These are phyloP conservation scores for Astragalus glycyphyllos DNA, from an alignment of 306 rosid species.

Conservation along the genomic window DNA sequence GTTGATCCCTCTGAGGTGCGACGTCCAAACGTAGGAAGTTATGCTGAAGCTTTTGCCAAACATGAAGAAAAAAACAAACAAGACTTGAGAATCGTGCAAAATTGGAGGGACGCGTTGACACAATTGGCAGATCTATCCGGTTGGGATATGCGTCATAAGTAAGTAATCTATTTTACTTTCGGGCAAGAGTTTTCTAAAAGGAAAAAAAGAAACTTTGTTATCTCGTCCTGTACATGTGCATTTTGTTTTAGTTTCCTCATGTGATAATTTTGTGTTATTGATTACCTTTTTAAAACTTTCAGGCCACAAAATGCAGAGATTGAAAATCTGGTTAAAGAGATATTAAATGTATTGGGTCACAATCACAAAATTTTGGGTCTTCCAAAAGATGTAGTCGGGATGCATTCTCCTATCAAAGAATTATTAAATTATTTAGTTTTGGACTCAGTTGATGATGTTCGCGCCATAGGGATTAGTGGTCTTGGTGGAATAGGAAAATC, in stretches of 20 bases:
- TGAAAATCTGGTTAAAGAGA: slow-evolving; percentile 15
- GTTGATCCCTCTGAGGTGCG: slow-evolving; percentile 2
- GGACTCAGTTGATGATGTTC: slow-evolving; percentile 18
- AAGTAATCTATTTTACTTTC: not conserved
- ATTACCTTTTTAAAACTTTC: not conserved
- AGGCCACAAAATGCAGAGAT: slow-evolving; percentile 2
- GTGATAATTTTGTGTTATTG: not conserved
- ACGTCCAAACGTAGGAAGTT: not conserved
- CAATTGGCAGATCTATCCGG: not conserved
- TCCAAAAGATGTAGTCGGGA: slow-evolving; percentile 38
- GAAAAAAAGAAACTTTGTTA: not conserved
- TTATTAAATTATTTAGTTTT: slow-evolving; percentile 26
- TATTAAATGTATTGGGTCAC: not conserved
- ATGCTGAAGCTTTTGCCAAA: not conserved
- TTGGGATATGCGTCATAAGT: slow-evolving; percentile 30
- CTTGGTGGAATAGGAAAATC: slow-evolving; percentile 47
- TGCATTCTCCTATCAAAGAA: slow-evolving; percentile 6
- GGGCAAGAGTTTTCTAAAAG: too few species aligned
- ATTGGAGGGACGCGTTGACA: slow-evolving; percentile 1
- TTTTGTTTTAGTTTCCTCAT: not conserved
- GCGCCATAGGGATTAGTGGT: slow-evolving; percentile 34
- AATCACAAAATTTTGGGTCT: not conserved
- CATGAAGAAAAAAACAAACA: not conserved
- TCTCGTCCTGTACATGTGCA: not conserved
- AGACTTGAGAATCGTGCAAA: not conserved